Percentiles rank a stretch among this genome's conserved stretches.
phyloP scores from a whole-genome alignment of 2,329 filamentous ascomycete genomes.

The Paramyrothecium roridum region DNA sequence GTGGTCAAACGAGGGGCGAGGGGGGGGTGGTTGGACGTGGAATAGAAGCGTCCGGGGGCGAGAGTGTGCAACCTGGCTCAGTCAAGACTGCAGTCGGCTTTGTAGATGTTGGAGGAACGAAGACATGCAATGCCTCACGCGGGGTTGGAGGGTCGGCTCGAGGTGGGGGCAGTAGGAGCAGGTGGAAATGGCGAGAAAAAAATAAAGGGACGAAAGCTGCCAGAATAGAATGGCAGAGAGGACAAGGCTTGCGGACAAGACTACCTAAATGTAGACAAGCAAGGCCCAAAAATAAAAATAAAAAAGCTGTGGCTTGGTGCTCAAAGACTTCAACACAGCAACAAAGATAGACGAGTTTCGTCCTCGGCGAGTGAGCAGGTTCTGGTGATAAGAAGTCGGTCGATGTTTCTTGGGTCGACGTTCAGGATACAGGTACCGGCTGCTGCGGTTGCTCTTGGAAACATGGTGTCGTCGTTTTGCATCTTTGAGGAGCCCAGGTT shows the following conservation, averaged over 20 bases:
- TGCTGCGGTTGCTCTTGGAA: background rate
- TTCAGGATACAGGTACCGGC: background rate
- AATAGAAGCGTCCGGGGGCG: background rate
- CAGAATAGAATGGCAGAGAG: background rate
- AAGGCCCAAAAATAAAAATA: too few species aligned
- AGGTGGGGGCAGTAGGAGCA: background rate
- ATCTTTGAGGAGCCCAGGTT: background rate
- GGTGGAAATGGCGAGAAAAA: background rate
- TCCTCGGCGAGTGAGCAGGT: too few species aligned
- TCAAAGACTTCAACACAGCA: too few species aligned
- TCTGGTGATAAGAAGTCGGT: background rate
- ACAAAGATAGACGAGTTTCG: too few species aligned
- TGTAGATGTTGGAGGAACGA: background rate
- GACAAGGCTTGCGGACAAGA: background rate
- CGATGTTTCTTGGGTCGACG: background rate
- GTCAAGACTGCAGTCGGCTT: too few species aligned
- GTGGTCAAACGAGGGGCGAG: slow-evolving; percentile 7
- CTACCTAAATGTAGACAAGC: too few species aligned
- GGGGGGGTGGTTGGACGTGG: background rate
- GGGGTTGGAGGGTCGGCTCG: background rate
- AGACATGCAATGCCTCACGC: background rate
- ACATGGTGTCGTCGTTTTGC: background rate
- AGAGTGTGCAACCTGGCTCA: too few species aligned
- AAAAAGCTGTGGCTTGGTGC: too few species aligned
- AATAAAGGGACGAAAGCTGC: background rate